Evolutionary conservation across 257 asterid genomes (phyloP).

Genomic region (Anisodus tanguticus): DNA sequence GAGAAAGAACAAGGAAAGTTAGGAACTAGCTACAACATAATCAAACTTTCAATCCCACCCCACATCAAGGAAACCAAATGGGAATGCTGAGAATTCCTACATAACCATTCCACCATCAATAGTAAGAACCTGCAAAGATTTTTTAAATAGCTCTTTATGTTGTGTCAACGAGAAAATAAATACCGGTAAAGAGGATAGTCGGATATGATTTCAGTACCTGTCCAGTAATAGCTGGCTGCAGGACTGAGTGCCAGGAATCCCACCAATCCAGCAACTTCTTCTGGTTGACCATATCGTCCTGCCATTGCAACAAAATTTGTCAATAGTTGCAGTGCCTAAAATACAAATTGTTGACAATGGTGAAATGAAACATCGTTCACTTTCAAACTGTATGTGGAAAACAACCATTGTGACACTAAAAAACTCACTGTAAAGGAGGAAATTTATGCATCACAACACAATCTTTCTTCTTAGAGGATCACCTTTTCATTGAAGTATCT

Average conservation of each 20-base stretch:
- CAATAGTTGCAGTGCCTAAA: neutral
- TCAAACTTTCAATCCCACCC: neutral
- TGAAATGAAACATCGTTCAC: neutral
- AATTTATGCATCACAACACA: neutral
- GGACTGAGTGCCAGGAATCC: conserved; percentile 49
- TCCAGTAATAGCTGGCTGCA: conserved; percentile 86
- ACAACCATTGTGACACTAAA: too few relatives aligned
- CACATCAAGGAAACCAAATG: neutral
- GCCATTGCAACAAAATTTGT: neutral
- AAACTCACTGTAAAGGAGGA: neutral
- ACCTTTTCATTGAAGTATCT: too few relatives aligned
- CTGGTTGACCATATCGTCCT: conserved; percentile 55
- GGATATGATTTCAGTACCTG: conserved; percentile 55
- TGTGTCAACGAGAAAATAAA: neutral
- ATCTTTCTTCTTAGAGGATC: neutral
- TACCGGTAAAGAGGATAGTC: neutral
- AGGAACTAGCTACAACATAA: neutral
- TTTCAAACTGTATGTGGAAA: neutral
- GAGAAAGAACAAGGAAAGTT: too few relatives aligned
- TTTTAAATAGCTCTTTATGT: neutral
- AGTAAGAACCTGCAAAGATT: conserved; percentile 62
- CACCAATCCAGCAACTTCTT: conserved; percentile 57
- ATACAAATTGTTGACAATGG: neutral
- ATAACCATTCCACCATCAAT: conserved; percentile 95
- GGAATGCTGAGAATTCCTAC: conserved; percentile 41